Percentiles rank a stretch among this genome's conserved stretches.
Conservation (phyloP, 2,329 filamentous ascomycete genomes). For the Dothiorella sarmentorum region DNA sequence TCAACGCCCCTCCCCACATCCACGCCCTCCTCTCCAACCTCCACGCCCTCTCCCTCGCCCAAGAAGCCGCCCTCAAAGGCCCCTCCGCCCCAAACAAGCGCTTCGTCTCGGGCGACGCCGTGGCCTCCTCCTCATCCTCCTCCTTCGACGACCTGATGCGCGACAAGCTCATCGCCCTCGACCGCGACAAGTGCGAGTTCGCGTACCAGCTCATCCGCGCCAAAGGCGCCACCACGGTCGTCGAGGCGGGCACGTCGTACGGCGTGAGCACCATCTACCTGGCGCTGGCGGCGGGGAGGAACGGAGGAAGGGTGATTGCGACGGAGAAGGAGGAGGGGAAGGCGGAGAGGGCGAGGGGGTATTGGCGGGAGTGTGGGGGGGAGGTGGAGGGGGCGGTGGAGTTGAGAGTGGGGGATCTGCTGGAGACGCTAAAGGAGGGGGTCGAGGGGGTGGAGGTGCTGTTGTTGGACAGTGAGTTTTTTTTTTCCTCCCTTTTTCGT, state of each 20-base stretch:
- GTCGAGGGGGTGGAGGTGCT: slow-evolving; percentile 55
- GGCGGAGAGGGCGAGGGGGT: slow-evolving; percentile 44
- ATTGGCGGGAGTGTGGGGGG: slow-evolving; percentile 54
- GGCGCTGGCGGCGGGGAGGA: slow-evolving; percentile 55
- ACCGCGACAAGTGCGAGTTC: slow-evolving; percentile 56
- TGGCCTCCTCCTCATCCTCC: neutral
- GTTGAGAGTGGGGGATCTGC: slow-evolving; percentile 55
- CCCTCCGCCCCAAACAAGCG: neutral
- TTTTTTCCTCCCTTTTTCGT: too few species aligned
- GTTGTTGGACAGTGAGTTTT: slow-evolving; percentile 58
- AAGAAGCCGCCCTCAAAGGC: slow-evolving; percentile 9
- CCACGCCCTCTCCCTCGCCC: neutral
- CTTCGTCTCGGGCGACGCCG: neutral
- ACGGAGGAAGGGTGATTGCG: slow-evolving; percentile 51
- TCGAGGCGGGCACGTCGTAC: slow-evolving; percentile 61
- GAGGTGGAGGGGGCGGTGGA: slow-evolving; percentile 53
- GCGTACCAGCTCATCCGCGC: slow-evolving; percentile 53
- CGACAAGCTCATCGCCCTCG: slow-evolving; percentile 59
- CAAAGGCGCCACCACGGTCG: slow-evolving; percentile 49
- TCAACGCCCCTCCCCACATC: slow-evolving; percentile 11
- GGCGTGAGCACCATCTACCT: slow-evolving; percentile 63
- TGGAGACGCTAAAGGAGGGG: slow-evolving; percentile 52
- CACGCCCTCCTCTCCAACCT: slow-evolving; percentile 4
- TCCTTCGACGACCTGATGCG: slow-evolving; percentile 22
- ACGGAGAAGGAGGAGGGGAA: slow-evolving; percentile 59